phyloP scores from a whole-genome alignment of 139 green algal species.

The Micractinium conductrix region DNA sequence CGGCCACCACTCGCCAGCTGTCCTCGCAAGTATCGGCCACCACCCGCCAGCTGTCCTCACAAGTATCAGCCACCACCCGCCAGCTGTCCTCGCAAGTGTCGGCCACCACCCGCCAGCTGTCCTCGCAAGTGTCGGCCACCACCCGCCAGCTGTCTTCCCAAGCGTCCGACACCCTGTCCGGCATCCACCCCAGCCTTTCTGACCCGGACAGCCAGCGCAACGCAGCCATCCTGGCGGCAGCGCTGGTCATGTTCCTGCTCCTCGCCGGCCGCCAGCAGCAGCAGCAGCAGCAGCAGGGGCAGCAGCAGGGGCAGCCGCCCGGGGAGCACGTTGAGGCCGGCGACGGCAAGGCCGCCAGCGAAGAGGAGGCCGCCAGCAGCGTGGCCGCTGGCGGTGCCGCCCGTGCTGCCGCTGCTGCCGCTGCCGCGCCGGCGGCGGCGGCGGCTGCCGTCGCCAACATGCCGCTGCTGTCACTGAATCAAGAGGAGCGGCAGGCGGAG shows the following conservation, averaged over 20 bases:
- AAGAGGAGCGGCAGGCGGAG: conserved; percentile 8
- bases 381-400: too few species aligned
- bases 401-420: too few species aligned
- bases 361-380: neutral
- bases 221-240: neutral
- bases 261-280: neutral
- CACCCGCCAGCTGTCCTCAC: too few species aligned
- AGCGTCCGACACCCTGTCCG: neutral
- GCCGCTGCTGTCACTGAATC: neutral
- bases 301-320: neutral
- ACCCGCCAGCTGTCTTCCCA: too few species aligned
- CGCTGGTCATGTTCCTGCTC: neutral
- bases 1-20: too few species aligned
- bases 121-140: too few species aligned
- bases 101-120: too few species aligned
- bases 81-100: too few species aligned
- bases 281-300: neutral
- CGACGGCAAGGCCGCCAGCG: neutral
- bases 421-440: neutral
- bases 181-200: neutral
- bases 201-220: neutral
- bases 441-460: neutral
- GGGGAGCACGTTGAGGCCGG: neutral
- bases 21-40: too few species aligned
- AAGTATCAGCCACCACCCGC: too few species aligned